Base-by-base conservation (phyloP, 352 stramenopile genomes). In the Plasmopara muralis region DNA sequence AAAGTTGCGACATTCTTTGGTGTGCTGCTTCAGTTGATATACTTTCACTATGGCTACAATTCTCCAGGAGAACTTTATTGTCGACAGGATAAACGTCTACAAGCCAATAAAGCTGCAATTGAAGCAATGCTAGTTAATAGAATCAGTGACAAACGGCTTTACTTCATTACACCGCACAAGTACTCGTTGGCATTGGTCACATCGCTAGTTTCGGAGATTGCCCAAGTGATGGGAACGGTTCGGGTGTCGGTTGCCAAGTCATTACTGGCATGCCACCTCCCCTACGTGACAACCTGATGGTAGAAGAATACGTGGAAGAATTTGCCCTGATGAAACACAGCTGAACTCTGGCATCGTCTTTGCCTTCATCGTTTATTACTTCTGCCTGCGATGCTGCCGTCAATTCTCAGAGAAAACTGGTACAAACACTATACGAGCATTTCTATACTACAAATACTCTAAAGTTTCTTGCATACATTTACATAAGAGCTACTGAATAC, bases 1-100 rank as follows among this genome's bases (percentile, higher is more conserved):
- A 50, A 68, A 14, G 48, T 67, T 18, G 60, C 92, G 33, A 77
- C 82, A 14, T 43, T 89, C 12, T 58, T 70, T 0, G 69, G 64
- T 6, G 40, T 61, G 2, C 16, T 66, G 20, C 9, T 66, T 30
- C 18, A 55, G 12, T 43, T 42, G 28, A 66, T 66, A 30, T 61
- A 54, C 53, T 50, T 55, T 12, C 10, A 53, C 3, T 66, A 30
- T n/a, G 58, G 37, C 20, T 62, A 62, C 47, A 66, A 53, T 15
- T 53, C 58, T 15, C 52, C 58, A 13, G 58, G 47, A 37, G 10
- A 10, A 25, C 20, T 8, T 31, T 34, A 14, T 40, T 56, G 6
- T 48, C 55, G 7, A 12, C 15, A 14, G 53, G 52, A 3, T 62
- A 57, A n/a, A n/a, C n/a, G n/a, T n/a, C n/a, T n/a, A n/a, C n/a